Percentiles rank a stretch among this genome's conserved stretches.
Evolutionary conservation across 768 basidiomycete genomes (phyloP).

Genomic region (Naganishia antarctica): DNA sequence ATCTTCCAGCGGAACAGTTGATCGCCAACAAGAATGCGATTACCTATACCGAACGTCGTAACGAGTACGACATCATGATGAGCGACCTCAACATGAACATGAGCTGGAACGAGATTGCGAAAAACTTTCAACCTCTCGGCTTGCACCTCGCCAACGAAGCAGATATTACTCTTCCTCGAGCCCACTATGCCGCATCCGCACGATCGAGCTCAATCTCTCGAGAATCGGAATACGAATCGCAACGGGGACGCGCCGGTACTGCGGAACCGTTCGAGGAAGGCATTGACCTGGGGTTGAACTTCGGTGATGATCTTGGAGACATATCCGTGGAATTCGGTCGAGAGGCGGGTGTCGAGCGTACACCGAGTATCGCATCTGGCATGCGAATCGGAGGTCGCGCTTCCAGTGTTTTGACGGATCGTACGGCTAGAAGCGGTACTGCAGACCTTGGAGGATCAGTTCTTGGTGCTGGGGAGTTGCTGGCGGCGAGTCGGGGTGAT

Average conservation of each 20-base stretch:
- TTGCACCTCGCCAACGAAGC: conserved; percentile 78
- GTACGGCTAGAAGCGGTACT: not conserved
- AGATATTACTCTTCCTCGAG: conserved; percentile 79
- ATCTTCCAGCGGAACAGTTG: conserved; percentile 91
- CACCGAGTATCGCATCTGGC: conserved; percentile 35
- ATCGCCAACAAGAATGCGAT: conserved; percentile 81
- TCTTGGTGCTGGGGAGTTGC: conserved; percentile 2
- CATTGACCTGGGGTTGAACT: conserved; percentile 66
- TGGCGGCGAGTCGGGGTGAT: not conserved
- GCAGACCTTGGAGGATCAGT: conserved; percentile 7
- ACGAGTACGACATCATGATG: conserved; percentile 11
- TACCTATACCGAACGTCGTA: conserved; percentile 58
- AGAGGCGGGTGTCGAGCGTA: conserved; percentile 50
- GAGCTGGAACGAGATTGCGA: conserved; percentile 18
- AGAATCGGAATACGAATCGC: conserved; percentile 40
- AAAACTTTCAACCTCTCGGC: conserved; percentile 54
- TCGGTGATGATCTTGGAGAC: conserved; percentile 20
- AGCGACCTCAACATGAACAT: conserved; percentile 13
- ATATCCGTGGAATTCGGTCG: conserved; percentile 24
- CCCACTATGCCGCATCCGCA: conserved; percentile 65
- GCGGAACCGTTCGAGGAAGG: conserved; percentile 55
- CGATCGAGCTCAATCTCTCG: conserved; percentile 55
- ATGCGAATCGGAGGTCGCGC: not conserved
- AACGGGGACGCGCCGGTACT: conserved; percentile 62
- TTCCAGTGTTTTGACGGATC: conserved; percentile 13